Evolutionary conservation across 768 basidiomycete genomes (phyloP).

Genomic region (Dictyophora rubrovolvata): DNA sequence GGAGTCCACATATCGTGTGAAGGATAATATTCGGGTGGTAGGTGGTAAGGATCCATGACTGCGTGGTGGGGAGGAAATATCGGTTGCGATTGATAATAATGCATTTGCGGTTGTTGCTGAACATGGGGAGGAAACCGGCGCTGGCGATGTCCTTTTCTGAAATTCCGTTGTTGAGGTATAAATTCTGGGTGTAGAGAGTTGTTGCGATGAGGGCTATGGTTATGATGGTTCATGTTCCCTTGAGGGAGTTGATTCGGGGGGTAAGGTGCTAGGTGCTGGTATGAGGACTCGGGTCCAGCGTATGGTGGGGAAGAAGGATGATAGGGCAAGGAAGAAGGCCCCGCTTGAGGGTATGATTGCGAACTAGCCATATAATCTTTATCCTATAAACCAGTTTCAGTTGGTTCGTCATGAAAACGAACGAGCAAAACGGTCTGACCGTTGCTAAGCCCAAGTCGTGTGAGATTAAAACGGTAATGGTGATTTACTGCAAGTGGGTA

Average conservation of each 20-base stretch:
- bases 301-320: conserved; percentile 26
- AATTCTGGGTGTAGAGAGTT: conserved; percentile 15
- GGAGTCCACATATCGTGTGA: conserved; percentile 3
- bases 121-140: background rate
- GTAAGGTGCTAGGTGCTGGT: conserved; percentile 28
- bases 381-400: background rate
- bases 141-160: conserved; percentile 4
- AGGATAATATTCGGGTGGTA: background rate
- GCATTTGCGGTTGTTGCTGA: conserved; percentile 2
- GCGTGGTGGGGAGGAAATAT: background rate
- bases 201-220: conserved; percentile 9
- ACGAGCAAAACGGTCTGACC: too few species aligned
- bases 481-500: too few species aligned
- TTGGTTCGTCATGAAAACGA: too few species aligned
- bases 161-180: conserved; percentile 21
- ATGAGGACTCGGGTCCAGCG: conserved; percentile 30
- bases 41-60: background rate
- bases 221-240: conserved; percentile 14
- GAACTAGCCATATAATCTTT: conserved; percentile 19
- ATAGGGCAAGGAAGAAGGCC: conserved; percentile 24
- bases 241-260: conserved; percentile 24
- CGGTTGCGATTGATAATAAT: background rate
- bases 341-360: conserved; percentile 25
- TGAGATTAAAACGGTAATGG: too few species aligned
- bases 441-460: too few species aligned